Evolutionary conservation across 305 asterid genomes (phyloP).

Genomic region (Solanum hybrid): DNA sequence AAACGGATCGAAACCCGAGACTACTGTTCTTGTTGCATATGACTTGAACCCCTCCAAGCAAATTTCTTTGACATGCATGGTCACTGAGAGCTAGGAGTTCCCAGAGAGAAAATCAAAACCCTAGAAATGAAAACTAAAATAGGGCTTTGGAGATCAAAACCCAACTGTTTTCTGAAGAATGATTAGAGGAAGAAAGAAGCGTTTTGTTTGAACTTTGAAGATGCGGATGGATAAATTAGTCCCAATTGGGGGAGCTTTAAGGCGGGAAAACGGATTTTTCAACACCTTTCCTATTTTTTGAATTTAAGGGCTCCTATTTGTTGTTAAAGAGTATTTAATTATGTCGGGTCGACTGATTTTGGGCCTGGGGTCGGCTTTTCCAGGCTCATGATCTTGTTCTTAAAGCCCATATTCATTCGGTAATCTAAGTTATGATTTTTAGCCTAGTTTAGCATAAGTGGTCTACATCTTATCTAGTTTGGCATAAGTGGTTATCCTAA

Average conservation of each 20-base stretch:
- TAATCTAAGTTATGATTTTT: background rate
- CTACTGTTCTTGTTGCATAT: slow-evolving; percentile 88
- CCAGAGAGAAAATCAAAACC: background rate
- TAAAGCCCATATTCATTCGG: background rate
- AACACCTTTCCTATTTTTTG: background rate
- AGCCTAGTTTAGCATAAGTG: background rate
- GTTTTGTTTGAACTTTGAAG: background rate
- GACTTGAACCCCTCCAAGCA: slow-evolving; percentile 95
- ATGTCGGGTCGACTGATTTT: background rate
- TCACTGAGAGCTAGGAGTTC: background rate
- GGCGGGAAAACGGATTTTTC: slow-evolving; percentile 3
- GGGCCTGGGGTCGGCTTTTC: background rate
- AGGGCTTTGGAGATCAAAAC: slow-evolving; percentile 19
- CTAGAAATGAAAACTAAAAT: background rate
- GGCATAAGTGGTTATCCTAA: background rate
- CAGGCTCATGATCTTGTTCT: background rate
- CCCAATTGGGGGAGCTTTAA: background rate
- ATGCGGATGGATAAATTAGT: background rate
- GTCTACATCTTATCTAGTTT: background rate
- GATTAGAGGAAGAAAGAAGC: background rate
- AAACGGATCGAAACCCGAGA: slow-evolving; percentile 83
- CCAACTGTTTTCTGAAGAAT: background rate
- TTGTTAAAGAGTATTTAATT: background rate
- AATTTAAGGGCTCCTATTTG: background rate
- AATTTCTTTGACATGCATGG: slow-evolving; percentile 75